These are phyloP conservation scores for Collybiopsis luxurians DNA, from an alignment of 768 basidiomycete genomes.

Conservation along the genomic window DNA sequence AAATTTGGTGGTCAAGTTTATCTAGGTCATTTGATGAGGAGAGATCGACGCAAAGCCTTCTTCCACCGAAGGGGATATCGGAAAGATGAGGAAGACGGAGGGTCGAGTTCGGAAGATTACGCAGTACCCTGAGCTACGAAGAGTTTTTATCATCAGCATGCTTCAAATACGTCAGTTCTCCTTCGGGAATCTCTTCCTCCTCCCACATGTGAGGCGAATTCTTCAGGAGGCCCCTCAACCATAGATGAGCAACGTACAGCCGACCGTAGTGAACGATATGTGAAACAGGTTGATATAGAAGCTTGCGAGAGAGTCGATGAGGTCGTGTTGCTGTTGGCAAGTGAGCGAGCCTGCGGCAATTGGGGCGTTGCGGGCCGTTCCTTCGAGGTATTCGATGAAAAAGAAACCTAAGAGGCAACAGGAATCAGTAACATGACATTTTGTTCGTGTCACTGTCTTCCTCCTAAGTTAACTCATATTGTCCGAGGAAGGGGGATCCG, in stretches of 20 bases:
- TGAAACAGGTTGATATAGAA: not conserved
- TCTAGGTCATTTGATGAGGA: too few species aligned
- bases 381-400: not conserved
- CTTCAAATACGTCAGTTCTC: too few species aligned
- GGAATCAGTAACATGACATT: too few species aligned
- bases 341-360: not conserved
- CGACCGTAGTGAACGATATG: not conserved
- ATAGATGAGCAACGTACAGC: not conserved
- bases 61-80: too few species aligned
- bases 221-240: not conserved
- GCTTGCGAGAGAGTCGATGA: not conserved
- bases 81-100: too few species aligned
- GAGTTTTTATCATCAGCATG: conserved; percentile 22
- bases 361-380: not conserved
- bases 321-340: not conserved
- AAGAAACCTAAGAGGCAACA: not conserved
- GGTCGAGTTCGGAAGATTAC: too few species aligned
- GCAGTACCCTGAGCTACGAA: too few species aligned
- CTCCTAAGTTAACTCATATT: too few species aligned
- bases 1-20: too few species aligned
- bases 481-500: too few species aligned
- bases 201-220: not conserved
- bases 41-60: too few species aligned
- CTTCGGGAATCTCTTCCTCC: not conserved
- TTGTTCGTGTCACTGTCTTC: too few species aligned